phyloP scores from a whole-genome alignment of 441 rosid genomes.

The Gossypium armourianum region DNA sequence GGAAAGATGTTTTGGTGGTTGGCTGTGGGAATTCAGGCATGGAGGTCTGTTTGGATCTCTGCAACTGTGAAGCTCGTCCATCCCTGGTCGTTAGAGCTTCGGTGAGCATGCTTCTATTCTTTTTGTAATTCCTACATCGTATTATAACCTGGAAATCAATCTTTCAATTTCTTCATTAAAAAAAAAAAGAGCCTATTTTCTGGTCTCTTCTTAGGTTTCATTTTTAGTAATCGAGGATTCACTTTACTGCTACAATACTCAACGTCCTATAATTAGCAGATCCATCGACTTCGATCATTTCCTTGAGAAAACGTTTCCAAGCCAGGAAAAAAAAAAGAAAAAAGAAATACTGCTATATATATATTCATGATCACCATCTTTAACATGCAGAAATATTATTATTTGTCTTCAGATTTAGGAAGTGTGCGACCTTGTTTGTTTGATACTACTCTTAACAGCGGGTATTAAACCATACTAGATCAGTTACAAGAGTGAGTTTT shows the following conservation, averaged over 20 bases:
- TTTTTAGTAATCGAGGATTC: too few species aligned
- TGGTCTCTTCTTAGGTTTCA: not conserved
- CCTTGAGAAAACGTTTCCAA: not conserved
- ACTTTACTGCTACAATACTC: too few species aligned
- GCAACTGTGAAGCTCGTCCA: slow-evolving; percentile 52
- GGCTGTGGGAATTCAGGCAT: slow-evolving; percentile 90
- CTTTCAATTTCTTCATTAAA: not conserved
- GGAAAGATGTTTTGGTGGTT: slow-evolving; percentile 54
- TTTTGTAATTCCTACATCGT: too few species aligned
- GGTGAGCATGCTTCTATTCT: slow-evolving; percentile 32
- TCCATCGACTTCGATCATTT: not conserved
- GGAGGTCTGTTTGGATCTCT: slow-evolving; percentile 78
- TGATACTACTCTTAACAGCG: not conserved
- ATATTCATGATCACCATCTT: too few species aligned
- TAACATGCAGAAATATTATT: too few species aligned
- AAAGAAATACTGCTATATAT: too few species aligned
- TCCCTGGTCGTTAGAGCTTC: slow-evolving; percentile 60
- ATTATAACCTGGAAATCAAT: not conserved
- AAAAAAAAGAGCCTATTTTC: not conserved
- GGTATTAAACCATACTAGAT: not conserved
- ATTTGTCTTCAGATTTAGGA: too few species aligned
- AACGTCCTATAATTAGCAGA: too few species aligned
- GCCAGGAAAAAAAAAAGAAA: too few species aligned
- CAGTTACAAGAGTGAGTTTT: not conserved
- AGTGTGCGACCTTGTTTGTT: too few species aligned